phyloP scores from a whole-genome alignment of 805 yeast genomes.

The Danielozyma ontarioensis region DNA sequence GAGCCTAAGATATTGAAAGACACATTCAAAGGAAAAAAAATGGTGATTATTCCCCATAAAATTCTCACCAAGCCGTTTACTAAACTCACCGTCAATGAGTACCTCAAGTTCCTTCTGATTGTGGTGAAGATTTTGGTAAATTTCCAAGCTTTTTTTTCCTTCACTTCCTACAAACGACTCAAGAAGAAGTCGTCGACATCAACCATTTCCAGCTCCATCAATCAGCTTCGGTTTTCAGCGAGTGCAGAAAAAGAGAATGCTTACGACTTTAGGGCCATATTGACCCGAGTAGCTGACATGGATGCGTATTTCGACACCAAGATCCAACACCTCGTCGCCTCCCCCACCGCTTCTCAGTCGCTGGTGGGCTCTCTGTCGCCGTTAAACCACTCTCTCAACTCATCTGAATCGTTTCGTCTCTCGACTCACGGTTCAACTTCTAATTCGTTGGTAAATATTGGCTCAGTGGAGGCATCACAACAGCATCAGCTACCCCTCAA shows the following conservation, averaged over 20 bases:
- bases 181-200: slow-evolving; percentile 1
- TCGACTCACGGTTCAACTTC: neutral
- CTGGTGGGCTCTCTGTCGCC: no score
- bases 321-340: neutral
- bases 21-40: slow-evolving; percentile 11
- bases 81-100: slow-evolving; percentile 32
- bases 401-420: no score
- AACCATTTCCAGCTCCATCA: slow-evolving; percentile 1
- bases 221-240: slow-evolving; percentile 1
- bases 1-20: neutral
- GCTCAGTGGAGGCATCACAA: neutral
- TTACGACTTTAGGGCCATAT: slow-evolving; percentile 15
- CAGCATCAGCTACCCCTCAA: no score
- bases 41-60: slow-evolving; percentile 36
- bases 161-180: slow-evolving; percentile 2
- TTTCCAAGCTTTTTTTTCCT: slow-evolving; percentile 23
- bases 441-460: slow-evolving; percentile 1
- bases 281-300: slow-evolving; percentile 9
- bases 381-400: neutral
- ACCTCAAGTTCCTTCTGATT: slow-evolving; percentile 28
- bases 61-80: slow-evolving; percentile 37
- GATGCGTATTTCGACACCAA: slow-evolving; percentile 10
- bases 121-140: slow-evolving; percentile 34
- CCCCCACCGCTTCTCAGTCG: no score
- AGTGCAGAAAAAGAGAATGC: slow-evolving; percentile 2